Percentiles rank a stretch among this genome's conserved stretches.
Evolutionary conservation across 2,329 filamentous ascomycete species (phyloP).

Genomic region (Monosporascus sp.): DNA sequence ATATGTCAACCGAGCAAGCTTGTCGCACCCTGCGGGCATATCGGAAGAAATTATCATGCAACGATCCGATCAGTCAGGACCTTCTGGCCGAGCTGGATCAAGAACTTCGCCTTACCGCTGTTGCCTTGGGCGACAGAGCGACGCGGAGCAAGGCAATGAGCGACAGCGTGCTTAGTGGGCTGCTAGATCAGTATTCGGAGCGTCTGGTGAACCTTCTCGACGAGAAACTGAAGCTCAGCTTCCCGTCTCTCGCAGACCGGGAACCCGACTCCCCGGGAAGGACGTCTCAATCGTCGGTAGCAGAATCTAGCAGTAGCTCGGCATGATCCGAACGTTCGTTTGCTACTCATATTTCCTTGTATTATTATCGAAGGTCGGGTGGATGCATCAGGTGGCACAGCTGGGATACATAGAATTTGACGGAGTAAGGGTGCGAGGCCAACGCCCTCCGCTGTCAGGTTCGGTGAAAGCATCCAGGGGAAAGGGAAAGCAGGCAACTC

Average conservation of each 20-base stretch:
- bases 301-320: conserved; percentile 12
- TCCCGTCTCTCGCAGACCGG: conserved; percentile 18
- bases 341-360: neutral
- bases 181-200: conserved; percentile 72
- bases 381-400: neutral
- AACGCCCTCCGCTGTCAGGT: neutral
- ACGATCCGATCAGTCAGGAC: conserved; percentile 51
- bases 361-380: neutral
- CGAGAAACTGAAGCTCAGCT: conserved; percentile 56
- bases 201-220: conserved; percentile 66
- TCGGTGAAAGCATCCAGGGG: neutral
- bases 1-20: conserved; percentile 59
- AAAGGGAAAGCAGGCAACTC: neutral
- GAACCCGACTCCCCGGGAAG: conserved; percentile 14
- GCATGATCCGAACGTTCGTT: neutral
- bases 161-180: conserved; percentile 53
- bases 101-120: conserved; percentile 57
- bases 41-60: conserved; percentile 55
- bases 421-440: neutral
- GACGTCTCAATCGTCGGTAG: conserved; percentile 15
- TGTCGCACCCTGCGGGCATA: conserved; percentile 58
- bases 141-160: conserved; percentile 49
- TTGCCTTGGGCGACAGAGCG: conserved; percentile 53
- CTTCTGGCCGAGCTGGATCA: conserved; percentile 58
- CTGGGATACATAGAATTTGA: neutral